These are phyloP conservation scores for Alternaria angustiovoidea DNA, from an alignment of 2,329 filamentous ascomycete species.

Conservation along the genomic window DNA sequence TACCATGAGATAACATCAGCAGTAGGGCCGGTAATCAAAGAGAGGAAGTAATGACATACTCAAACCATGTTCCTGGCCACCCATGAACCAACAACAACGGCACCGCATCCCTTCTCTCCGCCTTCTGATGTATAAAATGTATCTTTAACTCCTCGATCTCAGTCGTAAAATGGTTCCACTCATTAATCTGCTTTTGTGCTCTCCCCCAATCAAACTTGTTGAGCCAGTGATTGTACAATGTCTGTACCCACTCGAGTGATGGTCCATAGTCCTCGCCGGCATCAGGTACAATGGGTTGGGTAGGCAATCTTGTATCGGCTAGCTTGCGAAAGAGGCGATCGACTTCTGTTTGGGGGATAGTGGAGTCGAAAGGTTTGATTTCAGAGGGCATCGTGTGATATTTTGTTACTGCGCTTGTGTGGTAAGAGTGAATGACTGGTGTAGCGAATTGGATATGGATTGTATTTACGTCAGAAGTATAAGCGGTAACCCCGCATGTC, in stretches of 20 bases:
- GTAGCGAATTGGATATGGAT: not conserved
- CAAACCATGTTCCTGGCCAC: slow-evolving; percentile 57
- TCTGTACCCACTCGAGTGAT: slow-evolving; percentile 44
- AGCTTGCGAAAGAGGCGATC: slow-evolving; percentile 49
- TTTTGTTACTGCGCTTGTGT: not conserved
- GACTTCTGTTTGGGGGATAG: slow-evolving; percentile 47
- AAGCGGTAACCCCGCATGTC: not conserved
- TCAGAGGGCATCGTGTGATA: slow-evolving; percentile 19
- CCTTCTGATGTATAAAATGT: slow-evolving; percentile 53
- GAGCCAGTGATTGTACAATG: slow-evolving; percentile 47
- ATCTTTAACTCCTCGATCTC: slow-evolving; percentile 47
- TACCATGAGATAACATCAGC: not conserved
- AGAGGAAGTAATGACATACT: slow-evolving; percentile 31
- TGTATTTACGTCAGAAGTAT: not conserved
- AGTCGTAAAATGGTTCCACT: slow-evolving; percentile 47
- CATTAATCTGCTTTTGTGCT: slow-evolving; percentile 44
- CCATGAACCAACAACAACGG: slow-evolving; percentile 56
- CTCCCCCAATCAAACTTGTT: slow-evolving; percentile 46
- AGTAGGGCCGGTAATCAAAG: not conserved
- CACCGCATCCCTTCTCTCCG: slow-evolving; percentile 47
- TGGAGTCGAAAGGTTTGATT: slow-evolving; percentile 46
- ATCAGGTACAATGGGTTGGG: slow-evolving; percentile 47
- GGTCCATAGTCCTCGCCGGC: slow-evolving; percentile 48
- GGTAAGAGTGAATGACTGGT: not conserved
- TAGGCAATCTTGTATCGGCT: slow-evolving; percentile 44